Conservation (phyloP, 2,329 filamentous ascomycete genomes). For the Fusarium sp. region DNA sequence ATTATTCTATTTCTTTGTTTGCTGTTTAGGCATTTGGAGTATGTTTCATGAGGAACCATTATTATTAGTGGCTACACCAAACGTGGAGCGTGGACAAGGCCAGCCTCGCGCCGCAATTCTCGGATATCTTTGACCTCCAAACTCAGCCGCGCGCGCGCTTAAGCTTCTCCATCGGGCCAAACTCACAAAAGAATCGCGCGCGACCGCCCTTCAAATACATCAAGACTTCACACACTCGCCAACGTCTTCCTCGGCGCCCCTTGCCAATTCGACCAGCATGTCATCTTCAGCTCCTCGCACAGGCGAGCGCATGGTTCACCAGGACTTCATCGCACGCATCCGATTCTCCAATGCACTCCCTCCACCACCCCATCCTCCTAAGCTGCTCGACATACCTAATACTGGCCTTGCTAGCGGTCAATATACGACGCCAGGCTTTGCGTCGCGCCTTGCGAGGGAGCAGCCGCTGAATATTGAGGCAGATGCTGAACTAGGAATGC, state of each 20-base stretch:
- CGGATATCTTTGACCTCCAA: constrained; percentile 31
- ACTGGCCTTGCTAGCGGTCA: constrained; percentile 86
- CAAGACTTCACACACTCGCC: neutral
- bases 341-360: constrained; percentile 96
- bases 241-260: constrained; percentile 10
- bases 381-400: constrained; percentile 96
- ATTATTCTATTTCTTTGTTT: neutral
- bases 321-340: constrained; percentile 97
- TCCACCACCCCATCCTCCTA: constrained; percentile 91
- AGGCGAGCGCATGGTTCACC: constrained; percentile 75
- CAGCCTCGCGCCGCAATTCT: constrained; percentile 41
- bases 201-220: neutral
- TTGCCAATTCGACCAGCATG: constrained; percentile 30
- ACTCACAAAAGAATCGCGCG: constrained; percentile 4
- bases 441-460: constrained; percentile 86
- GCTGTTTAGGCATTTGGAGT: neutral
- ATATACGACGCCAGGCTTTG: constrained; percentile 91
- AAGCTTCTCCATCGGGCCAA: constrained; percentile 29
- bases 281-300: constrained; percentile 46
- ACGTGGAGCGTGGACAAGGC: constrained; percentile 30
- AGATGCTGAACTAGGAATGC: constrained; percentile 98
- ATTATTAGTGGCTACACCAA: neutral
- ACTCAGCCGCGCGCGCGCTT: constrained; percentile 35
- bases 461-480: constrained; percentile 97
- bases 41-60: neutral